These are phyloP conservation scores for Aspergillus spinulosporus DNA, from an alignment of 2,329 filamentous ascomycete genomes.

Conservation along the genomic window DNA sequence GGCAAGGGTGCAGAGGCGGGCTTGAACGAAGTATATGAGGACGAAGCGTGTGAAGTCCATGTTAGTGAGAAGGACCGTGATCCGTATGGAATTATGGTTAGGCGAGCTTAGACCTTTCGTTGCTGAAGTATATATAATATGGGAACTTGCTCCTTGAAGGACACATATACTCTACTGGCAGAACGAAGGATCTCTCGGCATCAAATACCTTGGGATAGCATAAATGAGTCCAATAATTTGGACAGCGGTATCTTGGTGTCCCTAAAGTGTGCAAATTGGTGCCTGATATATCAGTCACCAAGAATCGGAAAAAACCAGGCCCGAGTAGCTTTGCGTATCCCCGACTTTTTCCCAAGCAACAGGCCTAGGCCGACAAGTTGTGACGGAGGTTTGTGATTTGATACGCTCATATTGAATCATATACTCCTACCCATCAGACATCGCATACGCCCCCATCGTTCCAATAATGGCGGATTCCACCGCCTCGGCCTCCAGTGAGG, in stretches of 20 bases:
- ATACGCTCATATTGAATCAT: not conserved
- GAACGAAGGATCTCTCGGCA: too few relatives aligned
- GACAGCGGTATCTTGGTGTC: too few relatives aligned
- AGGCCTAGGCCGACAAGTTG: not conserved
- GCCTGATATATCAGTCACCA: not conserved
- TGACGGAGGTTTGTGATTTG: not conserved
- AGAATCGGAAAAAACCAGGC: constrained; percentile 8
- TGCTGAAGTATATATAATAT: not conserved
- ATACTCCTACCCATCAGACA: not conserved
- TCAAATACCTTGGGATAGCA: too few relatives aligned
- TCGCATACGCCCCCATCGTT: not conserved
- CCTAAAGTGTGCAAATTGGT: too few relatives aligned
- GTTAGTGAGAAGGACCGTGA: constrained; percentile 81
- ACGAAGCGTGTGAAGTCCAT: constrained; percentile 62
- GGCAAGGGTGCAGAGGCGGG: constrained; percentile 33
- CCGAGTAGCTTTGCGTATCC: constrained; percentile 10
- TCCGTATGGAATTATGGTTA: constrained; percentile 75
- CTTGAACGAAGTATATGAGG: constrained; percentile 51
- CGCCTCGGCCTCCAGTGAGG: constrained; percentile 6
- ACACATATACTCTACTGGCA: too few relatives aligned
- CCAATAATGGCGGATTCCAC: constrained; percentile 14
- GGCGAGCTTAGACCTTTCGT: constrained; percentile 15
- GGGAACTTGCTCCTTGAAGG: too few relatives aligned
- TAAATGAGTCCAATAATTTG: too few relatives aligned
- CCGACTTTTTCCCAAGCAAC: constrained; percentile 13